Conservation (phyloP, 768 basidiomycete genomes). For the Favolaschia claudopus region DNA sequence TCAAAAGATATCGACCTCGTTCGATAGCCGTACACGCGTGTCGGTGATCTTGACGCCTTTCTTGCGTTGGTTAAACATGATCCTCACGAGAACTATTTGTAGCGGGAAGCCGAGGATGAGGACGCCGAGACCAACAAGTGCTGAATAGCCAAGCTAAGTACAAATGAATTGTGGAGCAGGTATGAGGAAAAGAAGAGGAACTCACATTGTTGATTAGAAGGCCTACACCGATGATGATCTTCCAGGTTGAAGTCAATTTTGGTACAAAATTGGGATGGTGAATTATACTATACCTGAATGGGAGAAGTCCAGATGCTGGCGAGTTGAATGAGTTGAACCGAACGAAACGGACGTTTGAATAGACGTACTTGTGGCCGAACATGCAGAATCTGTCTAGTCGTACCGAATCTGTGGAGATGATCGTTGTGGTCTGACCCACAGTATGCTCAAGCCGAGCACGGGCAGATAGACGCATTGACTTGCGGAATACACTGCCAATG, state of each 20-base stretch:
- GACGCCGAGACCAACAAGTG: constrained; percentile 68
- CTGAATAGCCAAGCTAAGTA: constrained; percentile 71
- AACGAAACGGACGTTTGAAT: neutral
- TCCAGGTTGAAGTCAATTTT: too few relatives aligned
- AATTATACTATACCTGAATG: constrained; percentile 49
- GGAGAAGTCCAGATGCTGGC: constrained; percentile 66
- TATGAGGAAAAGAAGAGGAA: neutral
- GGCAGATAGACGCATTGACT: constrained; percentile 72
- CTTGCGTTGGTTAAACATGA: constrained; percentile 60
- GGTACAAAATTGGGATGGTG: too few relatives aligned
- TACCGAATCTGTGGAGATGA: constrained; percentile 71
- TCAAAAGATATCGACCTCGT: constrained; percentile 49
- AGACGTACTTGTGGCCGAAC: constrained; percentile 49
- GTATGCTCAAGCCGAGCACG: constrained; percentile 63
- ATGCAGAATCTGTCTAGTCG: constrained; percentile 59
- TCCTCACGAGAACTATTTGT: constrained; percentile 57
- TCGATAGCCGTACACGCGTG: constrained; percentile 66
- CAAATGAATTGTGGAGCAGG: neutral
- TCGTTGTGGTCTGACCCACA: constrained; percentile 72
- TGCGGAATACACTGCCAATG: constrained; percentile 63
- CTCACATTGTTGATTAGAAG: constrained; percentile 67
- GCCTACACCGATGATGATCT: constrained; percentile 66
- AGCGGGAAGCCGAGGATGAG: constrained; percentile 66
- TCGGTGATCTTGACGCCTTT: constrained; percentile 74
- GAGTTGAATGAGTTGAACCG: neutral